Base-by-base conservation (phyloP, 805 yeast species). In the Ogataea haglerorum region DNA sequence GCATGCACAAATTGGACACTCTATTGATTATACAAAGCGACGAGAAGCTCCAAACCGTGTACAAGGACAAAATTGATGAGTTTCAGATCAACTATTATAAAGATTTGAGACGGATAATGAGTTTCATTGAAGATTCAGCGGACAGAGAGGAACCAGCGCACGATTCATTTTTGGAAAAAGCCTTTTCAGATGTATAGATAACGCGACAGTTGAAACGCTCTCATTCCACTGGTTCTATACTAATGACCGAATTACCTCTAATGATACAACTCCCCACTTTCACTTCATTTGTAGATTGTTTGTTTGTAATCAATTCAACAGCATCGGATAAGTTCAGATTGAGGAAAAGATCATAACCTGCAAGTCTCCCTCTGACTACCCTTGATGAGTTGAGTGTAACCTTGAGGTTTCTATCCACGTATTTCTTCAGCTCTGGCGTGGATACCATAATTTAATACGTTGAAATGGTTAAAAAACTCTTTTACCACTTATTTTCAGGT, bases 331-430 rank as follows among this genome's bases (percentile, higher is more conserved):
- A 28, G 13, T 67, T 64, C 36, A 66, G 43, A 38, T 66, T 66
- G 29, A 66, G 40, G 34, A 66, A 66, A 19, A 79, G 76, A 58
- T 91, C 98, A 60, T 80, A 91, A 2, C 98, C 98, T 53, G 86
- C 70, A 40, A 91, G 71, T 10, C 76, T 75, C 2, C 98, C 98
- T n/a, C 77, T 75, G 1, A 91, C 77, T 51, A 75, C 76, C 36
- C 97, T 72, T 10, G 84, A 66, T 2, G 95, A 95, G 60, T 87
- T 88, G 45, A 91, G 70, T 49, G 83, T 85, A 13, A 91, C 67
- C 10, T 79, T 69, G 19, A 91, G 71, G 53, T 78, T 76, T 63
- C 85, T 86, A 57, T 85, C 90, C 76, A 87, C 72, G 58, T 86
- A 88, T 82, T 83, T 61, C 44, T 61, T 62, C 15, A 63, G 49